Base-by-base conservation (phyloP, 192 early-diverging fungal species). In the Rhizophagus sp. region DNA sequence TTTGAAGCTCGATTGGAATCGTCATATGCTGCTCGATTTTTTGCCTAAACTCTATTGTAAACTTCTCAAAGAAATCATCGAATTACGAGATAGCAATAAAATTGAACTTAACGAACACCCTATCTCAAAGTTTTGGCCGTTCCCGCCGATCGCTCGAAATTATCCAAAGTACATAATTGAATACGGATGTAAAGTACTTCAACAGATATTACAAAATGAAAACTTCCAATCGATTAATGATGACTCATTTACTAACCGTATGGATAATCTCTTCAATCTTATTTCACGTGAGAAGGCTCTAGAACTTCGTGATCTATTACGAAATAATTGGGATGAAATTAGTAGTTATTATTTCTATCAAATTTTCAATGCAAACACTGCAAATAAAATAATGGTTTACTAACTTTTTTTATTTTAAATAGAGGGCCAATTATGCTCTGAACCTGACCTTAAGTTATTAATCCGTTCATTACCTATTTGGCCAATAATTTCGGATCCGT, bases 1-100 rank as follows among this genome's bases (percentile, higher is more conserved):
- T 72, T 44, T 25, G 47, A 76, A 63, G 44, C 74, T 76, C 3
- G 61, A 63, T 13, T 76, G 74, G 74, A 76, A 76, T 39, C 44
- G 62, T 6, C 62, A 76, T 64, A 76, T 76, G 3, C 3, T 76
- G 15, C 52, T 63, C 2, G 36, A 63, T 6, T 61, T 76, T 19
- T 39, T 76, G 10, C 74, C 74, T 4, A 36, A 63, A 34, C 12
- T 76, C 12, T 34, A 72, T 72, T 72, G 70, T 3, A n/a, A 27
- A 15, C 70, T 72, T 24, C 11, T 72, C 8, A 27, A 50, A 50
- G 24, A 72, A 72, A 24, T 25, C 5, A n/a, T 72, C 0, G 25
- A 72, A 72, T 50, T 72, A 11, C 44, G 39, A 41, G 39, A 72
- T 17, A 49, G 30, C 11, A 25, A 3, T 47, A 22, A 72, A 27